Evolutionary conservation across 2,329 filamentous ascomycete genomes (phyloP).

Genomic region (Dothideomycetes sp.): DNA sequence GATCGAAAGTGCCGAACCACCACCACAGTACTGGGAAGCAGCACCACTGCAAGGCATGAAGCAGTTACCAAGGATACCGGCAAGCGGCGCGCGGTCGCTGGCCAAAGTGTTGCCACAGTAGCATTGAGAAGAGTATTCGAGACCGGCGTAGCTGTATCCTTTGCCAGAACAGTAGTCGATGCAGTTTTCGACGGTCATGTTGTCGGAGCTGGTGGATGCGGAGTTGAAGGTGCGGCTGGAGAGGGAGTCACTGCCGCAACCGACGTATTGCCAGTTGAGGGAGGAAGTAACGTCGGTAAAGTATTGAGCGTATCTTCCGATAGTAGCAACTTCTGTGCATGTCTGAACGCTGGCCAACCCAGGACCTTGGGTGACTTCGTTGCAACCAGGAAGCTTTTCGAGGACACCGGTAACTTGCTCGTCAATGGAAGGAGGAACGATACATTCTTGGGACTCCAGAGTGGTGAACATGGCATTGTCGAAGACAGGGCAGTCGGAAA

Average conservation of each 20-base stretch:
- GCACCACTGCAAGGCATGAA: constrained; percentile 46
- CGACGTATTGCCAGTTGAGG: constrained; percentile 23
- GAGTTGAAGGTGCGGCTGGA: constrained; percentile 19
- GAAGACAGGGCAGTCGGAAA: constrained; percentile 27
- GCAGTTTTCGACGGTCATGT: constrained; percentile 24
- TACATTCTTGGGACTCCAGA: constrained; percentile 17
- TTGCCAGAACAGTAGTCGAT: constrained; percentile 20
- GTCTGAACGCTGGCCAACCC: constrained; percentile 15
- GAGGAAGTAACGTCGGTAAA: constrained; percentile 16
- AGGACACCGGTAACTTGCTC: constrained; percentile 24
- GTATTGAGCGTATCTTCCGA: constrained; percentile 15
- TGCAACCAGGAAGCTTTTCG: constrained; percentile 27
- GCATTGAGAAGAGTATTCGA: constrained; percentile 26
- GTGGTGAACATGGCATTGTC: constrained; percentile 21
- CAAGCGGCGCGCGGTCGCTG: constrained; percentile 27
- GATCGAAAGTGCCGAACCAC: constrained; percentile 27
- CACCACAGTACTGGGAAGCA: constrained; percentile 30
- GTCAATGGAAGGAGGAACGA: constrained; percentile 26
- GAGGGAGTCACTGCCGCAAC: constrained; percentile 23
- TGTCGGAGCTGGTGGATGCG: constrained; percentile 14
- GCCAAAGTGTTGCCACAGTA: constrained; percentile 25
- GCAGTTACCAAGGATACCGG: constrained; percentile 47
- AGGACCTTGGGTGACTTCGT: constrained; percentile 24
- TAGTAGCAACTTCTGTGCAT: constrained; percentile 17
- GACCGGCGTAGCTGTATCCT: constrained; percentile 24